Percentiles rank a stretch among this genome's conserved stretches.
These are phyloP conservation scores for Kingdonia uniflora DNA, from an alignment of 164 flowering plant species.

Conservation along the genomic window DNA sequence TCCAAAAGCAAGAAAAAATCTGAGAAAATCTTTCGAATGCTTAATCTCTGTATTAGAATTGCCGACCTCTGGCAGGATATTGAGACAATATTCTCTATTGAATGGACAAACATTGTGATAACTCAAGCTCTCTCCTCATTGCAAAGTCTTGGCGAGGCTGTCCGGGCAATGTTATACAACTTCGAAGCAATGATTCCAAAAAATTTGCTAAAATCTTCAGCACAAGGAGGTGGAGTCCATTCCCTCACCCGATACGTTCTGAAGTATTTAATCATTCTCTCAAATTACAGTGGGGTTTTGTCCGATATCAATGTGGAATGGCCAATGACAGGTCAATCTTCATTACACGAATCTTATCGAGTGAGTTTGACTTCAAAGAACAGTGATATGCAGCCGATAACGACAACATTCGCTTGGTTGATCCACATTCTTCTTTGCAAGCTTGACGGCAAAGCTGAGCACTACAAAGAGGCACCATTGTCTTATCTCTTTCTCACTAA, in stretches of 20 bases:
- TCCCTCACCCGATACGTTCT: conserved; percentile 37
- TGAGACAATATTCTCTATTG: conserved; percentile 47
- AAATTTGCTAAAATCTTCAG: conserved; percentile 29
- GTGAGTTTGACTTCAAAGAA: conserved; percentile 15
- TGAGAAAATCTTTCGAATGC: conserved; percentile 46
- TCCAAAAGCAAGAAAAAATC: conserved; percentile 33
- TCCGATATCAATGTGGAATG: conserved; percentile 33
- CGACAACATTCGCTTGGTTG: conserved; percentile 44
- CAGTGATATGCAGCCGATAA: conserved; percentile 15
- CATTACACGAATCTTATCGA: conserved; percentile 28
- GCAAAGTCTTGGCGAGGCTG: conserved; percentile 40
- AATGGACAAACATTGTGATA: conserved; percentile 32
- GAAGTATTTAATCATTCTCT: conserved; percentile 34
- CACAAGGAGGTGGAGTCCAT: conserved; percentile 45
- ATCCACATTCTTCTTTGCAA: conserved; percentile 65
- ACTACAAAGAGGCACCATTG: conserved; percentile 35
- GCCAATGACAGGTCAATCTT: conserved; percentile 22
- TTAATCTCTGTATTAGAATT: conserved; percentile 51
- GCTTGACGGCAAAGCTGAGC: conserved; percentile 47
- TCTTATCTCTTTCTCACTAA: conserved; percentile 57
- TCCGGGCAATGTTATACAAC: conserved; percentile 29
- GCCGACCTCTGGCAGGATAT: conserved; percentile 46
- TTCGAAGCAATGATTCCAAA: conserved; percentile 48
- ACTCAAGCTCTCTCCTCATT: conserved; percentile 36
- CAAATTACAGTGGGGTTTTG: conserved; percentile 36